Evolutionary conservation across 2,329 filamentous ascomycete species (phyloP).

Genomic region (Fusarium sp.): DNA sequence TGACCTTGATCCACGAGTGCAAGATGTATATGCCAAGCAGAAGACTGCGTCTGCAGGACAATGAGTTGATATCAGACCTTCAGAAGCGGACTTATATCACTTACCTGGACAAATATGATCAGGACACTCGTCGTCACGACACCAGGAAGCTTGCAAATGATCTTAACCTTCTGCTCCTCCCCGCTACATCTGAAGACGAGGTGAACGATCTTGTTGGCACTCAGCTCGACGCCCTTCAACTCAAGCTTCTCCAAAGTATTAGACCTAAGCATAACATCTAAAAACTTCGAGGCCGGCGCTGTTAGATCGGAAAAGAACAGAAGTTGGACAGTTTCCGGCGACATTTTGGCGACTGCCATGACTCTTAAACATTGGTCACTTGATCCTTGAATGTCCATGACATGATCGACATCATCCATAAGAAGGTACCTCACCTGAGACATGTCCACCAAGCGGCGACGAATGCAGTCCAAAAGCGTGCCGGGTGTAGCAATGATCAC

Average conservation of each 20-base stretch:
- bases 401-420: background rate
- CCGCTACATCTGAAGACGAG: background rate
- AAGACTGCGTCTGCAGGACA: background rate
- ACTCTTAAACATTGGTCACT: rapidly evolving
- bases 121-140: background rate
- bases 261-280: rapidly evolving
- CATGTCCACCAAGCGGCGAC: rapidly evolving
- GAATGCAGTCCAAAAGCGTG: background rate
- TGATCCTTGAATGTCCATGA: background rate
- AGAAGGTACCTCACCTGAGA: background rate
- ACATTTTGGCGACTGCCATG: rapidly evolving
- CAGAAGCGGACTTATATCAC: rapidly evolving
- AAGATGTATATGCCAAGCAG: background rate
- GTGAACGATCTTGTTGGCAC: background rate
- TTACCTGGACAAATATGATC: background rate
- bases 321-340: background rate
- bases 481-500: background rate
- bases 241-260: background rate
- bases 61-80: rapidly evolving
- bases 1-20: background rate
- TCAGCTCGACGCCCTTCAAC: background rate
- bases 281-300: rapidly evolving
- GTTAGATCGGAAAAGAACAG: background rate
- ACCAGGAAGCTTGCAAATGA: background rate
- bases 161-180: background rate